Percentiles rank a stretch among this genome's conserved stretches.
Conservation (phyloP, 2,329 filamentous ascomycete genomes). For the Botrytis deweyae region DNA sequence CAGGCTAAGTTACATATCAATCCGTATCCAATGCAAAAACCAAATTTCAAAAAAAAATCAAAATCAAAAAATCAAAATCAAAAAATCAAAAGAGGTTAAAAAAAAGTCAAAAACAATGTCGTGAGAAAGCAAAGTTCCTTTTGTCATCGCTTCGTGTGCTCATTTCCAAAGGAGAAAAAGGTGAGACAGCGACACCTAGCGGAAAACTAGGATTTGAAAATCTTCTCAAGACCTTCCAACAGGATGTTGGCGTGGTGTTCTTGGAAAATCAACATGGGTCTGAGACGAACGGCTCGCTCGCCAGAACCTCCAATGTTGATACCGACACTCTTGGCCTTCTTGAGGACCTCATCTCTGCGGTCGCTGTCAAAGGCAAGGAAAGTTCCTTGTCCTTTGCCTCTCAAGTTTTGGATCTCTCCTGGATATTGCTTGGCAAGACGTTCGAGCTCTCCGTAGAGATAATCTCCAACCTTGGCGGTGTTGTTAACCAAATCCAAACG, state of each 20-base stretch:
- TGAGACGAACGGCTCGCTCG: constrained; percentile 64
- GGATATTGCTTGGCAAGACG: constrained; percentile 65
- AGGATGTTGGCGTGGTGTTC: constrained; percentile 86
- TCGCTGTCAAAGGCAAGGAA: constrained; percentile 80
- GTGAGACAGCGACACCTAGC: background rate
- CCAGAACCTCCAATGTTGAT: constrained; percentile 79
- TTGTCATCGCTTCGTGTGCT: background rate
- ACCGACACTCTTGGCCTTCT: constrained; percentile 67
- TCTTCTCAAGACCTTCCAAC: constrained; percentile 70
- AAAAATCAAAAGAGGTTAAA: background rate
- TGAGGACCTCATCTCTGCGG: constrained; percentile 66
- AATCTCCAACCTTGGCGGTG: constrained; percentile 60
- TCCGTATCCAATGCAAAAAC: constrained; percentile 17
- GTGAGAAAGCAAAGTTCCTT: constrained; percentile 2
- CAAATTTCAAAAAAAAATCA: background rate
- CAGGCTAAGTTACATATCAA: constrained; percentile 17
- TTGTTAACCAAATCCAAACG: constrained; percentile 66
- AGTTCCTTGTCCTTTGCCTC: constrained; percentile 73
- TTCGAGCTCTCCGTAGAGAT: constrained; percentile 65
- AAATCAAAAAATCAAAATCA: background rate
- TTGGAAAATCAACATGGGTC: constrained; percentile 85
- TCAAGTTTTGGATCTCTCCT: constrained; percentile 67
- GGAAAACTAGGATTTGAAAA: constrained; percentile 34
- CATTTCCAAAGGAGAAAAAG: background rate
- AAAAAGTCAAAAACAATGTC: background rate